These are phyloP conservation scores for Colletotrichum tropicicola DNA, from an alignment of 2,329 filamentous ascomycete species.

Conservation along the genomic window DNA sequence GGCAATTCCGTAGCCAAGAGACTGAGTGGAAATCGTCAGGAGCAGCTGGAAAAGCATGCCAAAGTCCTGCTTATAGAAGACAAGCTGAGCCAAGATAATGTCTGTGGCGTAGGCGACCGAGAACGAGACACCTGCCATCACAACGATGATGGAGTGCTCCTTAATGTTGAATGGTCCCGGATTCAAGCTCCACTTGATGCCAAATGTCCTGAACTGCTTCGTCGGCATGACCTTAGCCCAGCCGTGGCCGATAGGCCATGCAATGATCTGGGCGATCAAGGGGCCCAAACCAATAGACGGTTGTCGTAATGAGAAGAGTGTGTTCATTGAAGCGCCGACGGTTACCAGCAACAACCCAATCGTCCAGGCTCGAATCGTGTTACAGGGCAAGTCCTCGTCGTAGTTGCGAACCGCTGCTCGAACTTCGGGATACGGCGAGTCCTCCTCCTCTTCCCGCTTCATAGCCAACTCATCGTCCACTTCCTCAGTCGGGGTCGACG, in stretches of 20 bases:
- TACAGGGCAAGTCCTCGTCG: slow-evolving; percentile 72
- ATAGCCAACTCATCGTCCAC: slow-evolving; percentile 42
- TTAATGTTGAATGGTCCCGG: slow-evolving; percentile 77
- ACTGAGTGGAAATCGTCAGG: slow-evolving; percentile 74
- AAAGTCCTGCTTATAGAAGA: slow-evolving; percentile 78
- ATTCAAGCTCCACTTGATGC: slow-evolving; percentile 66
- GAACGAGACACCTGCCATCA: slow-evolving; percentile 78
- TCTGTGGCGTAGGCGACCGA: slow-evolving; percentile 78
- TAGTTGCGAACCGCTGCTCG: slow-evolving; percentile 71
- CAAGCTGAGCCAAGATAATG: slow-evolving; percentile 74
- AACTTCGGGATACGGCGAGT: slow-evolving; percentile 74
- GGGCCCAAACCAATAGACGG: slow-evolving; percentile 69
- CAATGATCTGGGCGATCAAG: slow-evolving; percentile 70
- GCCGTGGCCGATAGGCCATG: slow-evolving; percentile 69
- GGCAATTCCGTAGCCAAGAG: slow-evolving; percentile 74
- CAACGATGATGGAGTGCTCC: slow-evolving; percentile 73
- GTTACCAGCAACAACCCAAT: slow-evolving; percentile 67
- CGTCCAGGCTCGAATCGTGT: slow-evolving; percentile 71
- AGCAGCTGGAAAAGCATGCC: slow-evolving; percentile 73
- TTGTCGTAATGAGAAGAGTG: slow-evolving; percentile 69
- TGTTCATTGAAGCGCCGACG: slow-evolving; percentile 68
- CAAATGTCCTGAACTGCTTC: slow-evolving; percentile 59
- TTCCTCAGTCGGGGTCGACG: slow-evolving; percentile 30
- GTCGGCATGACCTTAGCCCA: slow-evolving; percentile 67
- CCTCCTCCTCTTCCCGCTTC: slow-evolving; percentile 55